Base-by-base conservation (phyloP, 805 yeast genomes). In the Yamadazyma paraphyllophila region DNA sequence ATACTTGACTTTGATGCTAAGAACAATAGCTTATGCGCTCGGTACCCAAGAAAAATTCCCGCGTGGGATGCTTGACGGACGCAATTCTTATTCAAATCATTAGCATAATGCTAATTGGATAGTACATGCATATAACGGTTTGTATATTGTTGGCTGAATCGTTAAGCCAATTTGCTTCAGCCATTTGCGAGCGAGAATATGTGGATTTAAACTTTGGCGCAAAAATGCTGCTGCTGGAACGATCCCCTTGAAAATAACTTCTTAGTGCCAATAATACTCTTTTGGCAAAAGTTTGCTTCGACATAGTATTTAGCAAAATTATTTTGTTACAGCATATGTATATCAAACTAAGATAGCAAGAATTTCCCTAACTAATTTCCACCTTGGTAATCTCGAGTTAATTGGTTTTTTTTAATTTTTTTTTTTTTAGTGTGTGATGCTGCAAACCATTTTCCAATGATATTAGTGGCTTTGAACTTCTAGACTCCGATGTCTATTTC, bases 401-500 rank as follows among this genome's bases (percentile, higher is more conserved):
- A 20, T 3, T 20, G 24, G 24, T 36, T 37, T 37, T 37, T 37
- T 26, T 26, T 26, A 3, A 13, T 5, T 37, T 25, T 25, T 13
- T 36, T 6, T 16, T 17, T 14, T 11, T 8, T 12, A 36, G 32
- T 11, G 32, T 25, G 32, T 37, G 24, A 37, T 26, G 24, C 24
- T 20, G 24, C 40, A 25, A 37, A 26, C 40, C 40, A 36, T n/a
- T 25, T 29, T 25, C 40, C 40, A 37, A 37, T 25, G n/a, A 37
- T 37, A 20, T 26, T 26, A 24, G 29, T 20, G 16, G 40, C 30
- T 26, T 25, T 13, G 24, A 9, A 37, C n/a, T 25, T 24, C 35
- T 39, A 47, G 14, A 44, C 36, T 7, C 72, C 72, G 17, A 69
- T 68, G 43, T 68, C 73, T 43, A 71, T 69, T 46, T 69, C 74